Percentiles rank a stretch among this genome's conserved stretches.
phyloP scores from a whole-genome alignment of 2,329 filamentous ascomycete species.

The Thermoascus crustaceus region DNA sequence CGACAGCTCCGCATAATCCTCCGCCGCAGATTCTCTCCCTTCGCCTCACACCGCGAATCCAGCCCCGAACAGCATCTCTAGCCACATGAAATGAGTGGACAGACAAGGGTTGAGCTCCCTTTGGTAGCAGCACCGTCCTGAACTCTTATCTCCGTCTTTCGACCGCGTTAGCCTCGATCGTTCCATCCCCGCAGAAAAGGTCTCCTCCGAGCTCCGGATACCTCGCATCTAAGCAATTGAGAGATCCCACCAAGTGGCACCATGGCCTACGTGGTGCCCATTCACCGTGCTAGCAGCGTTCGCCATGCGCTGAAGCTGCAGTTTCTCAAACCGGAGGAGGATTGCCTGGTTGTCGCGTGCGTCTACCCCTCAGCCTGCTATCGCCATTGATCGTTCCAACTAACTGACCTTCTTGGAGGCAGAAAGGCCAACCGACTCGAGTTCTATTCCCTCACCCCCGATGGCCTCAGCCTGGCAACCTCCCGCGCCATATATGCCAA shows the following conservation, averaged over 20 bases:
- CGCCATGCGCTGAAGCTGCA: slow-evolving; percentile 77
- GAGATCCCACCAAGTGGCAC: slow-evolving; percentile 5
- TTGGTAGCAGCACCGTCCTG: too few relatives aligned
- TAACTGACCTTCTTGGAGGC: slow-evolving; percentile 6
- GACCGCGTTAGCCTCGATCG: too few relatives aligned
- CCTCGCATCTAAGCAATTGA: not conserved
- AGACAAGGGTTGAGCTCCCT: too few relatives aligned
- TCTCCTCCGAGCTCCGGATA: slow-evolving; percentile 1
- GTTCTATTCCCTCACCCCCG: slow-evolving; percentile 61
- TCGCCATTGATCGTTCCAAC: slow-evolving; percentile 5
- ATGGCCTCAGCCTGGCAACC: slow-evolving; percentile 55
- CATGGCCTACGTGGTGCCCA: slow-evolving; percentile 93
- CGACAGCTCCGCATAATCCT: too few relatives aligned
- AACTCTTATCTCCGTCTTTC: too few relatives aligned
- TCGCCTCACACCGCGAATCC: too few relatives aligned
- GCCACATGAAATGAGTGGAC: too few relatives aligned
- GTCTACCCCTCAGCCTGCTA: slow-evolving; percentile 25
- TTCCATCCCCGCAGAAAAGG: too few relatives aligned
- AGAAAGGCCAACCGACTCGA: slow-evolving; percentile 82
- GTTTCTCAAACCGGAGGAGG: slow-evolving; percentile 64
- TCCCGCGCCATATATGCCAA: slow-evolving; percentile 75
- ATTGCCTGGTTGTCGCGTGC: slow-evolving; percentile 83
- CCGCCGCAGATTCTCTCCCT: too few relatives aligned
- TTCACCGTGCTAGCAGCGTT: slow-evolving; percentile 85
- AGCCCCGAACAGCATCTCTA: too few relatives aligned